Conservation (phyloP, 371 early-diverging fungal species). For the Dichotomocladium elegans region DNA sequence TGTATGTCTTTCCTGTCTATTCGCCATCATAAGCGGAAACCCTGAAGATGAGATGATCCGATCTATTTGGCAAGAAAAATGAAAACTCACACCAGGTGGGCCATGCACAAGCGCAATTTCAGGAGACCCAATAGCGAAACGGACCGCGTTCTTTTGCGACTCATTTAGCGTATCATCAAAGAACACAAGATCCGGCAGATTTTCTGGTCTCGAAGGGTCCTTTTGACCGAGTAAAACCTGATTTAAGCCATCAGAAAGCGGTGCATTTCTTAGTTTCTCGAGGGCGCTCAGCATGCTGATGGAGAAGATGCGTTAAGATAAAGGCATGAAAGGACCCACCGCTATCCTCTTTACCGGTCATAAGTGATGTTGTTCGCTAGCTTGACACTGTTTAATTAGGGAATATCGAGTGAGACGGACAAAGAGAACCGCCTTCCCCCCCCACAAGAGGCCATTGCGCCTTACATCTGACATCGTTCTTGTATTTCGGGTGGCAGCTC, state of each 20-base stretch:
- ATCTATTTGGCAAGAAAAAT: neutral
- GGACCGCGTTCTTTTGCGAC: slow-evolving; percentile 75
- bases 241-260: slow-evolving; percentile 8
- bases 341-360: slow-evolving; percentile 44
- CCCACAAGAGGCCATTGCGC: too few species aligned
- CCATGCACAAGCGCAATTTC: slow-evolving; percentile 84
- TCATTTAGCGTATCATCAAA: slow-evolving; percentile 70
- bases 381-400: slow-evolving; percentile 35
- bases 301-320: neutral
- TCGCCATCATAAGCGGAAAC: too few species aligned
- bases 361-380: slow-evolving; percentile 80
- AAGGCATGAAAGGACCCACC: too few species aligned
- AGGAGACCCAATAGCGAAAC: slow-evolving; percentile 58
- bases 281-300: slow-evolving; percentile 42
- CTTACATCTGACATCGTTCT: slow-evolving; percentile 67
- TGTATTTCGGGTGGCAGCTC: slow-evolving; percentile 64
- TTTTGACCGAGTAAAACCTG: slow-evolving; percentile 29
- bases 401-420: too few species aligned
- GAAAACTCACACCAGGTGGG: slow-evolving; percentile 61
- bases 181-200: slow-evolving; percentile 29
- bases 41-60: too few species aligned
- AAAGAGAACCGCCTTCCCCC: too few species aligned
- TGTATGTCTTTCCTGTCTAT: slow-evolving; percentile 94
- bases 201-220: slow-evolving; percentile 12
- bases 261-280: slow-evolving; percentile 22